Evolutionary conservation across 225 moss, liverwort and hornwort genomes (phyloP).

Genomic region (Asterella californica): DNA sequence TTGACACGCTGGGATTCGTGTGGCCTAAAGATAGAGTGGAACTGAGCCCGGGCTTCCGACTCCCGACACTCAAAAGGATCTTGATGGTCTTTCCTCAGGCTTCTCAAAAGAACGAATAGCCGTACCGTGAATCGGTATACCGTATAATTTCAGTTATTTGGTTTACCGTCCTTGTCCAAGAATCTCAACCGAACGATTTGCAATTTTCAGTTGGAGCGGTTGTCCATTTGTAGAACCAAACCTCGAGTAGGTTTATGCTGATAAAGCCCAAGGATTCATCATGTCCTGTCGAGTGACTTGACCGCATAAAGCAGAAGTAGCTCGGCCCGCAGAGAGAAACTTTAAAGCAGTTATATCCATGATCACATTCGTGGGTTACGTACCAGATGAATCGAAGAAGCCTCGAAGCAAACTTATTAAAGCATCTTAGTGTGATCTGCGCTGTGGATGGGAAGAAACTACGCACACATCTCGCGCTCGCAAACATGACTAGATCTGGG

Average conservation of each 20-base stretch:
- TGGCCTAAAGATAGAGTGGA: too few relatives aligned
- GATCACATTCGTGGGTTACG: neutral
- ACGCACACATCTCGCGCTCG: neutral
- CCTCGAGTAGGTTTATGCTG: neutral
- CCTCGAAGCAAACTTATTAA: neutral
- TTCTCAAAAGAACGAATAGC: neutral
- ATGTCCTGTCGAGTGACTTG: neutral
- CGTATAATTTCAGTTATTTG: neutral
- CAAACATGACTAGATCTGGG: neutral
- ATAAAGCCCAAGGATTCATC: neutral
- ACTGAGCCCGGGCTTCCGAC: too few relatives aligned
- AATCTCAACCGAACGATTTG: constrained; percentile 2
- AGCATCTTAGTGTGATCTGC: neutral
- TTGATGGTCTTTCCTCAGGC: neutral
- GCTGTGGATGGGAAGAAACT: neutral
- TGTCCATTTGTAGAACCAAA: neutral
- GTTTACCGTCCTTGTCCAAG: neutral
- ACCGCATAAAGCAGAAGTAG: neutral
- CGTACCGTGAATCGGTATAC: neutral
- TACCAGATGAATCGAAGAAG: neutral
- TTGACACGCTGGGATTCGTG: too few relatives aligned
- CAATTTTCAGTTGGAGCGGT: neutral
- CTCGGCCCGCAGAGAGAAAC: neutral
- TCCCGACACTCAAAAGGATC: neutral
- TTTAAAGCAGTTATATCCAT: neutral